Evolutionary conservation across 192 early-diverging fungal genomes (phyloP).

Genomic region (Obelidium mucronatum): DNA sequence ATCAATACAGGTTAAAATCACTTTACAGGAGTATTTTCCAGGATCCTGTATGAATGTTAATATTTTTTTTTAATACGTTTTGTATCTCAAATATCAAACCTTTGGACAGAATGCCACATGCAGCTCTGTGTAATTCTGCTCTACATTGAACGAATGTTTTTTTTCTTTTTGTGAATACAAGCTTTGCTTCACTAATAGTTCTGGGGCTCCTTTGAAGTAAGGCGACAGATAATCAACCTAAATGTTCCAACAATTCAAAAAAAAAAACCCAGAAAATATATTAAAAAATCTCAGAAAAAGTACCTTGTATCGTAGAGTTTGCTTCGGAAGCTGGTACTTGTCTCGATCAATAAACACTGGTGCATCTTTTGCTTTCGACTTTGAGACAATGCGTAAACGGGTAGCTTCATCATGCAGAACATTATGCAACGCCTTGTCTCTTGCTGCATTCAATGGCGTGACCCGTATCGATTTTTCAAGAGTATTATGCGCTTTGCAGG

Average conservation of each 20-base stretch:
- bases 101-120: slow-evolving; percentile 52
- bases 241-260: no score
- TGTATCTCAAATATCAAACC: slow-evolving; percentile 32
- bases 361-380: slow-evolving; percentile 20
- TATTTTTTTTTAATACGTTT: neutral
- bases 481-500: slow-evolving; percentile 39
- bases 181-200: slow-evolving; percentile 48
- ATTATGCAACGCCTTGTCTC: slow-evolving; percentile 53
- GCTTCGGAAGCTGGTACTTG: slow-evolving; percentile 46
- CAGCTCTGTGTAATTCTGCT: slow-evolving; percentile 57
- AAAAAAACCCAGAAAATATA: neutral
- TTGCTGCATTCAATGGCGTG: slow-evolving; percentile 41
- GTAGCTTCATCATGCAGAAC: slow-evolving; percentile 29
- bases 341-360: slow-evolving; percentile 16
- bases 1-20: slow-evolving; percentile 53
- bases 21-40: slow-evolving; percentile 58
- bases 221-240: slow-evolving; percentile 59
- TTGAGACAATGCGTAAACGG: slow-evolving; percentile 5
- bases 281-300: neutral
- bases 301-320: slow-evolving; percentile 46
- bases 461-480: slow-evolving; percentile 58
- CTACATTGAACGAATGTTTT: slow-evolving; percentile 29
- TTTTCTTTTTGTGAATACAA: slow-evolving; percentile 43
- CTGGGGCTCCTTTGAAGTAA: slow-evolving; percentile 52
- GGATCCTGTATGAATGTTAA: slow-evolving; percentile 42